A percentile compares a stretch with the other conserved stretches of the same genome.
phyloP scores from a whole-genome alignment of 208 protist genomes.

The Acanthamoeba rhysodes region DNA sequence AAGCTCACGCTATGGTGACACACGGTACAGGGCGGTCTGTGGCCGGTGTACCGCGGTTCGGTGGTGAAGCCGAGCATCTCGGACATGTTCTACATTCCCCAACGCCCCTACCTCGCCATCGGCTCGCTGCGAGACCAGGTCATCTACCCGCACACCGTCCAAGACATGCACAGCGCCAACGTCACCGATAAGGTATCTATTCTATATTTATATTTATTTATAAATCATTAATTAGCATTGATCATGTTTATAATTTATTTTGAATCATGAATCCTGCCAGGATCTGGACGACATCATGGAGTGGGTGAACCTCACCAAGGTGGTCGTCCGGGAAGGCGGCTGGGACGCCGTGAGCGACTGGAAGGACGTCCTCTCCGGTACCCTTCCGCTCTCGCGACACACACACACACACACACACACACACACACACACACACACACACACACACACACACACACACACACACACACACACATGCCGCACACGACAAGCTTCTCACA shows the following conservation, averaged over 20 bases:
- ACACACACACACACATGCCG: too few relatives aligned
- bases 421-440: too few relatives aligned
- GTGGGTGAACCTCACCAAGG: slow-evolving; percentile 73
- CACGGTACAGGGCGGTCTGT: slow-evolving; percentile 69
- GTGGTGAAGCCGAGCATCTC: slow-evolving; percentile 1
- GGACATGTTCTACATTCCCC: slow-evolving; percentile 83
- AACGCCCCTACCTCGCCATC: slow-evolving; percentile 80
- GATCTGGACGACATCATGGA: slow-evolving; percentile 73
- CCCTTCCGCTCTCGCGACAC: neutral
- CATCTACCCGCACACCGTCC: slow-evolving; percentile 78
- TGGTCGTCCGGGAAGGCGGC: slow-evolving; percentile 81
- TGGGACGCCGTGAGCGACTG: slow-evolving; percentile 86
- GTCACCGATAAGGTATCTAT: slow-evolving; percentile 19
- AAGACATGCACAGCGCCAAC: slow-evolving; percentile 39
- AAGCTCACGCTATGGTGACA: neutral
- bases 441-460: too few relatives aligned
- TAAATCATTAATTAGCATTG: neutral
- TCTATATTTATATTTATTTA: neutral
- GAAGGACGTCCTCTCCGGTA: slow-evolving; percentile 84
- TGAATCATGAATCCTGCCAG: too few relatives aligned
- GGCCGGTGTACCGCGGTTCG: slow-evolving; percentile 76
- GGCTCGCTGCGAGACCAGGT: slow-evolving; percentile 76
- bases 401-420: too few relatives aligned
- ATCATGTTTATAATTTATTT: too few relatives aligned
- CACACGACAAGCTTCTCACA: too few relatives aligned